These are phyloP conservation scores for Didymella keratinophila DNA, from an alignment of 2,329 filamentous ascomycete genomes.

Conservation along the genomic window DNA sequence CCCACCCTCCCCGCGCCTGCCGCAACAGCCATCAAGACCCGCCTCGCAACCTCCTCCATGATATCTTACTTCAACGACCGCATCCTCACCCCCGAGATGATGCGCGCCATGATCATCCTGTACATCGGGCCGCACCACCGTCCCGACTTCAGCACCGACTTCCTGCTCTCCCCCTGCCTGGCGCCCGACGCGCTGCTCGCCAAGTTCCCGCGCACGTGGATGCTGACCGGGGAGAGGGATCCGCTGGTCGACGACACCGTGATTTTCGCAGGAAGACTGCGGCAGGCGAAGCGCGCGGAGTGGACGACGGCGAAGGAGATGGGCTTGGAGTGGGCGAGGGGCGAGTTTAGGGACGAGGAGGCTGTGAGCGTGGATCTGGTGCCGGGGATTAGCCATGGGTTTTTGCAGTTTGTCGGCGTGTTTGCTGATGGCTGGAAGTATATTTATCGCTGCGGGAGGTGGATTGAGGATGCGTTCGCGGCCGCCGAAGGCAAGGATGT, in stretches of 20 bases:
- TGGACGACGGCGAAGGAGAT: slow-evolving; percentile 64
- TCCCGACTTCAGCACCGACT: slow-evolving; percentile 91
- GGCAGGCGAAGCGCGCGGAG: slow-evolving; percentile 73
- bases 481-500: slow-evolving; percentile 37
- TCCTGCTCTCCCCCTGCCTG: slow-evolving; percentile 85
- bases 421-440: slow-evolving; percentile 92
- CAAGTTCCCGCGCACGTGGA: slow-evolving; percentile 92
- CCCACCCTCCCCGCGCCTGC: slow-evolving; percentile 46
- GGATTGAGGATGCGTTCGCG: slow-evolving; percentile 82
- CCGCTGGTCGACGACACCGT: slow-evolving; percentile 96
- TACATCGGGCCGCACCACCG: slow-evolving; percentile 94
- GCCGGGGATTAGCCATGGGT: slow-evolving; percentile 90
- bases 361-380: slow-evolving; percentile 84
- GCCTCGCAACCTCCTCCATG: slow-evolving; percentile 95
- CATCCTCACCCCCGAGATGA: slow-evolving; percentile 95
- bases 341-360: slow-evolving; percentile 73
- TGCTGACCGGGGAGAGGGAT: slow-evolving; percentile 93
- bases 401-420: slow-evolving; percentile 86
- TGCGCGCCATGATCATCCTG: slow-evolving; percentile 98
- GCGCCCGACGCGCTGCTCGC: slow-evolving; percentile 84
- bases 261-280: slow-evolving; percentile 89
- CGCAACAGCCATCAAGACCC: slow-evolving; percentile 71
- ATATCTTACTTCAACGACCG: slow-evolving; percentile 98
- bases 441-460: slow-evolving; percentile 77
- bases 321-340: slow-evolving; percentile 61